Conservation (phyloP, 2,329 filamentous ascomycete species). For the Didymella glomerata region DNA sequence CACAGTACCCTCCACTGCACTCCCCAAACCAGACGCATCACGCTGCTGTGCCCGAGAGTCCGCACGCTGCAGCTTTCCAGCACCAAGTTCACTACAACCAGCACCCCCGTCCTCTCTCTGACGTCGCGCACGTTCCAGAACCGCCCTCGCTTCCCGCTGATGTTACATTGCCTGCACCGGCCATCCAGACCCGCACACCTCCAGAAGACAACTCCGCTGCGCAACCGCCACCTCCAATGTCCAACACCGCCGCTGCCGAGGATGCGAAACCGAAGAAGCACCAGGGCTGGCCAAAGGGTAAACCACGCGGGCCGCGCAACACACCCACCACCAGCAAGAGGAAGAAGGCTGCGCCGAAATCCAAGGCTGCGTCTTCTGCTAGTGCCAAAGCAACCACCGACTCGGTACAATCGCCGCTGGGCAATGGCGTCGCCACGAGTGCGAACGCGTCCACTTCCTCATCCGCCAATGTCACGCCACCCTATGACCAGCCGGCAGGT, state of each 20-base stretch:
- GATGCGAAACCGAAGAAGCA: conserved; percentile 45
- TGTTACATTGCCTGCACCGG: conserved; percentile 22
- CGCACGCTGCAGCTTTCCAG: conserved; percentile 22
- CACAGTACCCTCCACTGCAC: conserved; percentile 23
- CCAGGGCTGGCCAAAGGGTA: conserved; percentile 58
- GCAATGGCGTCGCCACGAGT: conserved; percentile 38
- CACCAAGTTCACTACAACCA: conserved; percentile 18
- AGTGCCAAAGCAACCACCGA: conserved; percentile 30
- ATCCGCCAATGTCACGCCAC: conserved; percentile 15
- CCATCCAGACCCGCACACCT: conserved; percentile 52
- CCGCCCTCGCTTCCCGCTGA: conserved; percentile 23
- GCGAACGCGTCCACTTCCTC: conserved; percentile 20
- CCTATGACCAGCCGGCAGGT: conserved; percentile 20
- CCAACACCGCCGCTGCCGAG: conserved; percentile 2
- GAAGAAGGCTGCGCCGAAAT: conserved; percentile 51
- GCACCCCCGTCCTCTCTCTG: conserved; percentile 25
- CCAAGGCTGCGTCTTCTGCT: conserved; percentile 36
- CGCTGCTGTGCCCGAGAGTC: conserved; percentile 20
- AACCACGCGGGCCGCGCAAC: conserved; percentile 52
- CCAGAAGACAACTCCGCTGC: conserved; percentile 45
- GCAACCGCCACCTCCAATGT: conserved; percentile 24
- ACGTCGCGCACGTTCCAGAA: conserved; percentile 28
- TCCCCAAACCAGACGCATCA: conserved; percentile 8
- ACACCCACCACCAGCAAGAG: conserved; percentile 50
- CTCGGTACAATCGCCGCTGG: conserved; percentile 48